Conservation (phyloP, 176 grass and related monocot species). For the Ananas comosus region DNA sequence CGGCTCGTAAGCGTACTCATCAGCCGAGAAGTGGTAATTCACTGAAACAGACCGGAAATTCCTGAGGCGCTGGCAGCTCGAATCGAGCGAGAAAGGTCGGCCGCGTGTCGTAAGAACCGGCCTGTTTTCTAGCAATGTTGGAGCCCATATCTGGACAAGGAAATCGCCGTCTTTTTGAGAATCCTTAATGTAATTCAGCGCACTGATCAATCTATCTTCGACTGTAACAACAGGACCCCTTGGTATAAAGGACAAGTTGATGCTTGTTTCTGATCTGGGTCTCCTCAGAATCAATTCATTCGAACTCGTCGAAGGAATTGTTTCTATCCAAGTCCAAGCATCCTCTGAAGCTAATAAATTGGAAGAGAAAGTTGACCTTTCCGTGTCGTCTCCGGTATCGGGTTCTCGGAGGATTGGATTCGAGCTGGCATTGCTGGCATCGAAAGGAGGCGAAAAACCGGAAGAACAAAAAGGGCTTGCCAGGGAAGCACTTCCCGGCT, state of each 20-base stretch:
- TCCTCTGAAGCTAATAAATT: conserved; percentile 7
- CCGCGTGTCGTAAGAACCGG: conserved; percentile 78
- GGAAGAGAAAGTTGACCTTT: conserved; percentile 26
- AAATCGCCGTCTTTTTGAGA: conserved; percentile 38
- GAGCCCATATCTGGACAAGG: conserved; percentile 77
- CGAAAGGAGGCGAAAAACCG: conserved; percentile 17
- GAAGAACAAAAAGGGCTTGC: conserved; percentile 20
- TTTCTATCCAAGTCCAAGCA: neutral
- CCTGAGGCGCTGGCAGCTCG: conserved; percentile 37
- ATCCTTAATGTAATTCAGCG: conserved; percentile 60
- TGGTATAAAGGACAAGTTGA: conserved; percentile 19
- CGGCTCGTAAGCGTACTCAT: conserved; percentile 33
- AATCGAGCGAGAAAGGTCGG: conserved; percentile 71
- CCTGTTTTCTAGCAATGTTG: conserved; percentile 43
- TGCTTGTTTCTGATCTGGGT: conserved; percentile 3
- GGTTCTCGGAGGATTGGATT: neutral
- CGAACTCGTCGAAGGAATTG: neutral
- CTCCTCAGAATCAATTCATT: neutral
- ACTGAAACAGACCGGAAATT: conserved; percentile 55
- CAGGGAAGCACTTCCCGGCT: neutral
- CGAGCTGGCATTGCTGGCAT: neutral
- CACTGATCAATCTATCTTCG: conserved; percentile 51
- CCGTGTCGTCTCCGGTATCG: conserved; percentile 9
- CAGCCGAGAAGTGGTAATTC: conserved; percentile 76
- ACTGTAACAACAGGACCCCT: conserved; percentile 15